These are phyloP conservation scores for Chenopodium formosanum DNA, from an alignment of 148 eudicot genomes.

Conservation along the genomic window DNA sequence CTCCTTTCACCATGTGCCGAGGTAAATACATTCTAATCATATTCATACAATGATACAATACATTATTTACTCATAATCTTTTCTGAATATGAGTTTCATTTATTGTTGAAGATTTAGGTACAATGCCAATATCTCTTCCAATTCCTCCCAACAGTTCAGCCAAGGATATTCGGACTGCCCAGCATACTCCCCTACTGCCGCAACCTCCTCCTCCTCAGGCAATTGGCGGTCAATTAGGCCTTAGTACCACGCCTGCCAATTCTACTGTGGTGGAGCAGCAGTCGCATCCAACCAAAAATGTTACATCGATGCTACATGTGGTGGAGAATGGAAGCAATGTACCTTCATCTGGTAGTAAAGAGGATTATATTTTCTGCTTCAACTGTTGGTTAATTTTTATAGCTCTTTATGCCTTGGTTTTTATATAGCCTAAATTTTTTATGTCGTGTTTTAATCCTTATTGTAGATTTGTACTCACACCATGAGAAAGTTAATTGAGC, in stretches of 20 bases:
- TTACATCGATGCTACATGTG: constrained; percentile 23
- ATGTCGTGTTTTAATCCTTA: background rate
- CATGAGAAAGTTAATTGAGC: background rate
- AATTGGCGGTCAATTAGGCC: background rate
- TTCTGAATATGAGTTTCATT: background rate
- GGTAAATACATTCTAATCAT: constrained; percentile 14
- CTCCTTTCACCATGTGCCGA: constrained; percentile 37
- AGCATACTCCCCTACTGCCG: constrained; percentile 15
- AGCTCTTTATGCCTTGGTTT: constrained; percentile 20
- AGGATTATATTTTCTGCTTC: constrained; percentile 4
- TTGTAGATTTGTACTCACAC: background rate
- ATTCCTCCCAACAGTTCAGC: constrained; percentile 25
- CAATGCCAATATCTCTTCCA: constrained; percentile 36
- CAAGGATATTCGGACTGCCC: constrained; percentile 1
- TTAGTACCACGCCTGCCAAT: background rate
- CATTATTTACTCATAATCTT: too few species aligned
- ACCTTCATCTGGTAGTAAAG: background rate
- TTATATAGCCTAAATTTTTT: background rate
- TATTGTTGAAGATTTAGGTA: constrained; percentile 30
- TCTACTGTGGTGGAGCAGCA: background rate
- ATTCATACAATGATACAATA: too few species aligned
- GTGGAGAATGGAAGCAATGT: constrained; percentile 15
- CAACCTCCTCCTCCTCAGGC: constrained; percentile 22
- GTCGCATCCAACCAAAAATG: constrained; percentile 8
- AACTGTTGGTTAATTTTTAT: constrained; percentile 21